Evolutionary conservation across 164 flowering plant genomes (phyloP).

Genomic region (Liquidambar formosana): DNA sequence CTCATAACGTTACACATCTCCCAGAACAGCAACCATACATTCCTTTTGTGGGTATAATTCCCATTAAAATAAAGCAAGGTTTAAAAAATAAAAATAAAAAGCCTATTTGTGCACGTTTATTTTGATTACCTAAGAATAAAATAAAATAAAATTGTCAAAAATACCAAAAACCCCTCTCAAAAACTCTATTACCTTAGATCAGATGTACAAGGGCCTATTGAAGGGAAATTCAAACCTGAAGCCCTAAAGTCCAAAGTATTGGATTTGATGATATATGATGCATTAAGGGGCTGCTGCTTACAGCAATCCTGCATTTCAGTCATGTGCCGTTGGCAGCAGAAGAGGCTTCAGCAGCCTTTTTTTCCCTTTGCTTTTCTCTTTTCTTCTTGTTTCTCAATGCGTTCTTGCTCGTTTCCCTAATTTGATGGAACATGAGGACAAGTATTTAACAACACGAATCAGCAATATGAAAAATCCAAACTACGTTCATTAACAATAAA

Average conservation of each 20-base stretch:
- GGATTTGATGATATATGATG: slow-evolving; percentile 25
- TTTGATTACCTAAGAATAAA: too few relatives aligned
- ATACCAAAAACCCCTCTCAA: neutral
- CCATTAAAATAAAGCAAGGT: too few relatives aligned
- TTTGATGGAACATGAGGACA: slow-evolving; percentile 1
- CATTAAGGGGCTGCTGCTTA: neutral
- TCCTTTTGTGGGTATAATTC: too few relatives aligned
- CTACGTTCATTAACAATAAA: neutral
- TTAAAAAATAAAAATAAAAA: too few relatives aligned
- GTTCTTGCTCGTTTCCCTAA: slow-evolving; percentile 79
- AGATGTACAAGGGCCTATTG: neutral
- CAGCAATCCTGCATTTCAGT: slow-evolving; percentile 26
- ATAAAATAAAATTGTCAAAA: too few relatives aligned
- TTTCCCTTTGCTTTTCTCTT: slow-evolving; percentile 90
- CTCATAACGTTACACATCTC: too few relatives aligned
- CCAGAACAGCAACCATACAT: too few relatives aligned
- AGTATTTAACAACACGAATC: neutral
- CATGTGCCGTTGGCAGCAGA: slow-evolving; percentile 27
- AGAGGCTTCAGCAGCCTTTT: slow-evolving; percentile 68
- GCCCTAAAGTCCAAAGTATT: neutral
- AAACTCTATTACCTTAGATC: neutral
- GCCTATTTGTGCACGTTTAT: too few relatives aligned
- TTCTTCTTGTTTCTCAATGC: slow-evolving; percentile 88
- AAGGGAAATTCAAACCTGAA: neutral
- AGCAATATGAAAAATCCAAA: neutral